Percentiles rank a stretch among this genome's conserved stretches.
phyloP scores from a whole-genome alignment of 2,329 filamentous ascomycete species.

The Ascosphaera acerosa region DNA sequence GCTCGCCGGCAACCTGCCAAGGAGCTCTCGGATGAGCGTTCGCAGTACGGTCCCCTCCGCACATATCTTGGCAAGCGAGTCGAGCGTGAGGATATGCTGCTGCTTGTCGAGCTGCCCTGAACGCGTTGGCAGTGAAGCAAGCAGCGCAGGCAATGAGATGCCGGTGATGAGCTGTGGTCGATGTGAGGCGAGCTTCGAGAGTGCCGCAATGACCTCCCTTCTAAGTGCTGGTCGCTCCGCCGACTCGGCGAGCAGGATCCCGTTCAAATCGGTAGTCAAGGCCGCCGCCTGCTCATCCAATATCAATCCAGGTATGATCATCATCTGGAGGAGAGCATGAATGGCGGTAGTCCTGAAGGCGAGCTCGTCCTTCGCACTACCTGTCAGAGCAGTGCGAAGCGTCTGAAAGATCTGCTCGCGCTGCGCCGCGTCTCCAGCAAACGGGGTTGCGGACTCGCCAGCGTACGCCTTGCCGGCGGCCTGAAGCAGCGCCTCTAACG shows the following conservation, averaged over 20 bases:
- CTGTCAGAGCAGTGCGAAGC: slow-evolving; percentile 29
- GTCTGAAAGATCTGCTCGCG: slow-evolving; percentile 28
- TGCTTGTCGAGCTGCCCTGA: slow-evolving; percentile 21
- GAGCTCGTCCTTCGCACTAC: slow-evolving; percentile 24
- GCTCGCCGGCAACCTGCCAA: slow-evolving; percentile 32
- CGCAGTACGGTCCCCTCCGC: slow-evolving; percentile 36
- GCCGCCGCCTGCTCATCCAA: slow-evolving; percentile 27
- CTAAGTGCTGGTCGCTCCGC: slow-evolving; percentile 31
- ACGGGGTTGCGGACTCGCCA: slow-evolving; percentile 15
- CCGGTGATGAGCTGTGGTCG: slow-evolving; percentile 37
- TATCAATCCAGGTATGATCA: slow-evolving; percentile 22
- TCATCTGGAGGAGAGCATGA: slow-evolving; percentile 22
- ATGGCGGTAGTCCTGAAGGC: slow-evolving; percentile 25
- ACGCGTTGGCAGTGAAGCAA: slow-evolving; percentile 35
- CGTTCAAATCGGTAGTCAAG: slow-evolving; percentile 31
- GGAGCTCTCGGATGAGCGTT: slow-evolving; percentile 34
- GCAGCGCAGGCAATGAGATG: slow-evolving; percentile 39
- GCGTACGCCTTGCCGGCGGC: slow-evolving; percentile 29
- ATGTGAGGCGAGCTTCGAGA: slow-evolving; percentile 35
- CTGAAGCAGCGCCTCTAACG: slow-evolving; percentile 30
- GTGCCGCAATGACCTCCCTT: slow-evolving; percentile 29
- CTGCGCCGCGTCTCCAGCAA: slow-evolving; percentile 16
- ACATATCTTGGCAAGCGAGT: slow-evolving; percentile 38
- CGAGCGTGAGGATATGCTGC: slow-evolving; percentile 29
- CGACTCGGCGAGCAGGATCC: slow-evolving; percentile 34